Evolutionary conservation across 441 rosid genomes (phyloP).

Genomic region (Gossypium davidsonii): DNA sequence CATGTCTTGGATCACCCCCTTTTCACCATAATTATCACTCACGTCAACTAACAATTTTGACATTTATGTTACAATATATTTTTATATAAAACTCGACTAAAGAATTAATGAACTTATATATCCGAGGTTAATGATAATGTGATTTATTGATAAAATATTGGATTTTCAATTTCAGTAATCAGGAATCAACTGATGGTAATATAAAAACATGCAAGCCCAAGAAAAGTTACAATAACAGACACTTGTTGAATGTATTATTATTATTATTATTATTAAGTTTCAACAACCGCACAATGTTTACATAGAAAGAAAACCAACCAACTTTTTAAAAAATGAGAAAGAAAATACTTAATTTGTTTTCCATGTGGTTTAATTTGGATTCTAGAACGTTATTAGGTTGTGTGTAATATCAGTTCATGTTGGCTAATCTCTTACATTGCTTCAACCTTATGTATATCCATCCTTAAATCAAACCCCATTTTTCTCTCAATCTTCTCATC

Average conservation of each 20-base stretch:
- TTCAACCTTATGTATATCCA: conserved; percentile 1
- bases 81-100: neutral
- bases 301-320: conserved; percentile 16
- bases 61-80: neutral
- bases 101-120: no score
- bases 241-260: no score
- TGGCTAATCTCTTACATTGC: conserved; percentile 18
- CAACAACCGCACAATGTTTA: conserved; percentile 12
- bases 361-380: conserved; percentile 7
- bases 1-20: neutral
- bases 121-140: no score
- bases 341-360: neutral
- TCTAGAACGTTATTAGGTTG: conserved; percentile 24
- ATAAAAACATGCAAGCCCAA: no score
- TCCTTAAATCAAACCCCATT: conserved; percentile 36
- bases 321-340: neutral
- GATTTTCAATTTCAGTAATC: no score
- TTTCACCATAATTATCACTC: neutral
- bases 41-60: no score
- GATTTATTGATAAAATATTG: no score
- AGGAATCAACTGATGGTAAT: no score
- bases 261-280: neutral
- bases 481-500: conserved; percentile 11
- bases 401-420: conserved; percentile 30
- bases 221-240: no score